Conservation (phyloP, 441 rosid genomes). For the Eutrema salsugineum region DNA sequence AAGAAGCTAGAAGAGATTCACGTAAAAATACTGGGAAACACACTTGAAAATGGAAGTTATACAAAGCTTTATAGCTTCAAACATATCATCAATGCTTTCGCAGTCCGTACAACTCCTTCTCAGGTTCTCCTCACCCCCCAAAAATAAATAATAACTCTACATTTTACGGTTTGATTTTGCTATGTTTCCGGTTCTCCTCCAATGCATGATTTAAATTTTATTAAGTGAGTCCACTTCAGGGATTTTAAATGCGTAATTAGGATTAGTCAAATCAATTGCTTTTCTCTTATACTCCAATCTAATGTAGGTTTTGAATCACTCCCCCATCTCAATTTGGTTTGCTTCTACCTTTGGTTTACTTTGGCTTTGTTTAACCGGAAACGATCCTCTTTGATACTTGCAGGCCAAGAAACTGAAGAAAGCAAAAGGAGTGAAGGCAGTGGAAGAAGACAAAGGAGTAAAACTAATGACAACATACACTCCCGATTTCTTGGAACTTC, state of each 20-base stretch:
- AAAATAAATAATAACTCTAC: neutral
- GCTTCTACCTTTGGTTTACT: neutral
- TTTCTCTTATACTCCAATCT: too few relatives aligned
- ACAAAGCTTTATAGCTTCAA: constrained; percentile 83
- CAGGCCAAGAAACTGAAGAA: constrained; percentile 66
- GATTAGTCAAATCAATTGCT: too few relatives aligned
- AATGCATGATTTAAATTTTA: neutral
- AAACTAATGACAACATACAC: constrained; percentile 85
- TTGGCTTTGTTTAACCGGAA: constrained; percentile 6
- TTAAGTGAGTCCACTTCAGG: neutral
- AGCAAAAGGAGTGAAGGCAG: constrained; percentile 49
- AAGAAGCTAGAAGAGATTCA: constrained; percentile 58
- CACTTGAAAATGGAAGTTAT: constrained; percentile 63
- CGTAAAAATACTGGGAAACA: constrained; percentile 52
- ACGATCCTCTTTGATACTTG: neutral
- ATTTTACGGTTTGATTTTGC: neutral
- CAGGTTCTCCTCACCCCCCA: constrained; percentile 39
- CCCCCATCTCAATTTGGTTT: neutral
- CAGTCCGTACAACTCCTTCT: constrained; percentile 53
- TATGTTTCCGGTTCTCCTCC: neutral
- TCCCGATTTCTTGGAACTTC: constrained; percentile 69
- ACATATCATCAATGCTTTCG: constrained; percentile 76
- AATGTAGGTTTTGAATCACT: too few relatives aligned
- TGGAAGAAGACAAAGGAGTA: constrained; percentile 88
- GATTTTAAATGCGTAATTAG: too few relatives aligned